phyloP scores from a whole-genome alignment of 805 yeast species.

The Hanseniaspora pseudoguilliermondii region DNA sequence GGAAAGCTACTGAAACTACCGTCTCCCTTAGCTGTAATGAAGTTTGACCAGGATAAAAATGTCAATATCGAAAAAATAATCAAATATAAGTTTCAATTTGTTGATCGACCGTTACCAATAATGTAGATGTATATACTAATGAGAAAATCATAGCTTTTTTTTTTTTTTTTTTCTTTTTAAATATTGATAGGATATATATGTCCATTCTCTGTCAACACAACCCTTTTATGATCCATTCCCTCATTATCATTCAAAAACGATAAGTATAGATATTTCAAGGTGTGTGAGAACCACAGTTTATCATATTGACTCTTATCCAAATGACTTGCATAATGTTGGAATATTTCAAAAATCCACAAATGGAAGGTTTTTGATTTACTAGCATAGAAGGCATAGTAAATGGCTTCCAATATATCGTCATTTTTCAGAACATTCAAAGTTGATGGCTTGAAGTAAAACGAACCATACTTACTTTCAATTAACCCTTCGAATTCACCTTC shows the following conservation, averaged over 20 bases:
- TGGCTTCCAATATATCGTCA: constrained; percentile 86
- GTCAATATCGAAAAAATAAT: constrained; percentile 50
- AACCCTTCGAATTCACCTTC: background rate
- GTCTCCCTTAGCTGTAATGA: constrained; percentile 53
- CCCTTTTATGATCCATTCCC: constrained; percentile 46
- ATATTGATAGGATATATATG: constrained; percentile 41
- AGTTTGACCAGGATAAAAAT: constrained; percentile 24
- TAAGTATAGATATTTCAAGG: constrained; percentile 71
- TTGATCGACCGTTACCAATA: constrained; percentile 61
- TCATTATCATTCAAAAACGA: constrained; percentile 51
- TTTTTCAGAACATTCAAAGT: constrained; percentile 82
- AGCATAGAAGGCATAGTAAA: constrained; percentile 65
- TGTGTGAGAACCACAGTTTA: constrained; percentile 68
- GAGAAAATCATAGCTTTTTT: too few relatives aligned
- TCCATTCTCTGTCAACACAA: constrained; percentile 59
- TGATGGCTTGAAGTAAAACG: constrained; percentile 52
- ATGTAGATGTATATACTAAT: constrained; percentile 33
- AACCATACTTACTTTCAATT: constrained; percentile 28
- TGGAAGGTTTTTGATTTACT: constrained; percentile 73
- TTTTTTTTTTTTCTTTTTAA: background rate
- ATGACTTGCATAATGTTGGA: constrained; percentile 42
- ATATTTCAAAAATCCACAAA: constrained; percentile 81
- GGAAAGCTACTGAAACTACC: constrained; percentile 49
- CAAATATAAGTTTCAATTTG: constrained; percentile 46
- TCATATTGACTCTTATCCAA: background rate